Percentiles rank a stretch among this genome's conserved stretches.
Evolutionary conservation across 2,329 filamentous ascomycete genomes (phyloP).

Genomic region (Microdochium trichocladiopsis): DNA sequence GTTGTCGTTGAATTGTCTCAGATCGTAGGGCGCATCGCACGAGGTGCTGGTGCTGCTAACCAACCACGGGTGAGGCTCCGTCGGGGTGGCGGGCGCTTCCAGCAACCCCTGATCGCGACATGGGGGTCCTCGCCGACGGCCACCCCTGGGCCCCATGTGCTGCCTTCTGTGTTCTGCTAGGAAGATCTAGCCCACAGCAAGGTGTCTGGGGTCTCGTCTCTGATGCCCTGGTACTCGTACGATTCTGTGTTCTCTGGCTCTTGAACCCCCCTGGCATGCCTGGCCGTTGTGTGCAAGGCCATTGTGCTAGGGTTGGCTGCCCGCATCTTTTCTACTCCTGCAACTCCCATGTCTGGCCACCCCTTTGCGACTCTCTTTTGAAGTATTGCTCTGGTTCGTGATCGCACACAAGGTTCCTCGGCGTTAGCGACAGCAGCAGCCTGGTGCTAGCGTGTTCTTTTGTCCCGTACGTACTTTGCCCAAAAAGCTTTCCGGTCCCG

Average conservation of each 20-base stretch:
- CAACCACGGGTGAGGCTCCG: too few relatives aligned
- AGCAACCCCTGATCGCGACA: background rate
- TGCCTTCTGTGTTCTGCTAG: too few relatives aligned
- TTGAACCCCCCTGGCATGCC: too few relatives aligned
- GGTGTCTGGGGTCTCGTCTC: background rate
- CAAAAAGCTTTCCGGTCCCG: background rate
- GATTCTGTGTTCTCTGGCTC: background rate
- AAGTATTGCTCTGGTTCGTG: background rate
- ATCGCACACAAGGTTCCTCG: background rate
- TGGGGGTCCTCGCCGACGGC: background rate
- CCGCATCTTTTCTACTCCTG: background rate
- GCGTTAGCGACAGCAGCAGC: background rate
- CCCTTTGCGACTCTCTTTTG: background rate
- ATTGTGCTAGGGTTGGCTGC: background rate
- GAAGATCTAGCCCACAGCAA: background rate
- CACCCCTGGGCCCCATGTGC: too few relatives aligned
- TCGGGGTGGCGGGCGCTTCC: background rate
- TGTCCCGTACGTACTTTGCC: background rate
- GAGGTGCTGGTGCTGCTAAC: too few relatives aligned
- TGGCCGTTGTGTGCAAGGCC: too few relatives aligned
- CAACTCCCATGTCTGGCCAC: background rate
- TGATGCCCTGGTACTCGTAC: background rate
- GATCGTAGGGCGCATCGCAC: background rate
- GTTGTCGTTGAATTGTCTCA: background rate
- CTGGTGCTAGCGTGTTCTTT: background rate